Evolutionary conservation across 2,329 filamentous ascomycete species (phyloP).

Genomic region (Zymoseptoria passerinii): DNA sequence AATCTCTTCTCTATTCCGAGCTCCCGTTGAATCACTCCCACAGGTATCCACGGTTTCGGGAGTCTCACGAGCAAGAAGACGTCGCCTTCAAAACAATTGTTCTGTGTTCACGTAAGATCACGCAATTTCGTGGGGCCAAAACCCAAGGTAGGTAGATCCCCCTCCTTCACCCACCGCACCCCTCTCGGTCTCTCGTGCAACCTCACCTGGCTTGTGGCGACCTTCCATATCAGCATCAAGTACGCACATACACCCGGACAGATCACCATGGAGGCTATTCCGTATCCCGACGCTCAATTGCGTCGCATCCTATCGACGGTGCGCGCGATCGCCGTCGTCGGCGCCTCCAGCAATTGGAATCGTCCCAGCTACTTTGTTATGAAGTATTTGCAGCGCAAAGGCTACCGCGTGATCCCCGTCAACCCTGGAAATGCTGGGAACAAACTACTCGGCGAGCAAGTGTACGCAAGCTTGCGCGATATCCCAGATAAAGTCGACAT

Average conservation of each 20-base stretch:
- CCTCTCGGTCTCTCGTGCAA: neutral
- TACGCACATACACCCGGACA: neutral
- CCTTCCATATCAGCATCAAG: constrained; percentile 1
- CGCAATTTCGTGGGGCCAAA: neutral
- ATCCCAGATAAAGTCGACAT: constrained; percentile 12
- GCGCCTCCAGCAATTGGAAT: constrained; percentile 14
- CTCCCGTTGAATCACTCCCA: too few relatives aligned
- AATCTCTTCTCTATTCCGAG: neutral
- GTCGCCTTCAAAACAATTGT: neutral
- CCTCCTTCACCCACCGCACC: neutral
- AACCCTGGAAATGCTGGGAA: constrained; percentile 12
- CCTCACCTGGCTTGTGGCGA: neutral
- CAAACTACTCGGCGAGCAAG: constrained; percentile 8
- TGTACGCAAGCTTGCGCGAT: constrained; percentile 12
- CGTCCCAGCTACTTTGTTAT: constrained; percentile 14
- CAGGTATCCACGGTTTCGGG: neutral
- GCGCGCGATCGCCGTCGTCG: constrained; percentile 10
- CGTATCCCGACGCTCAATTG: constrained; percentile 11
- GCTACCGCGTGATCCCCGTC: constrained; percentile 14
- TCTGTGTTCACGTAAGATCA: neutral
- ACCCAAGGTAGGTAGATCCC: neutral
- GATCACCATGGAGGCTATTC: constrained; percentile 9
- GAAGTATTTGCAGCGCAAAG: constrained; percentile 14
- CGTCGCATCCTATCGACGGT: constrained; percentile 12
- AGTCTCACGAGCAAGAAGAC: neutral